phyloP scores from a whole-genome alignment of 139 green algal genomes.

The Micromonas commoda region DNA sequence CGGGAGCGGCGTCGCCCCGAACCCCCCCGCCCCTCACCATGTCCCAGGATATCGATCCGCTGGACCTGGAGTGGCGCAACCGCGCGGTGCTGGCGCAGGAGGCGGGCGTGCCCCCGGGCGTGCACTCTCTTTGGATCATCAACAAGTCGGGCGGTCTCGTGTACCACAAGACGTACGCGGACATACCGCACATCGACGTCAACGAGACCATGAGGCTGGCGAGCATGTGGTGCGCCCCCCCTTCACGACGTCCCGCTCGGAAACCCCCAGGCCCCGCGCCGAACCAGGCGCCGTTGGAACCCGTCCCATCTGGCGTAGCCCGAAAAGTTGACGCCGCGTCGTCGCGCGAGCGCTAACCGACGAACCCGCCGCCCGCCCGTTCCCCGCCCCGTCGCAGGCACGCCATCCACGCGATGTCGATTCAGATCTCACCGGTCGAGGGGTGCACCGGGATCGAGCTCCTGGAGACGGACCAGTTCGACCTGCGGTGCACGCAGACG shows the following conservation, averaged over 20 bases:
- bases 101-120: neutral
- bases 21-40: too few relatives aligned
- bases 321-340: too few relatives aligned
- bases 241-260: too few relatives aligned
- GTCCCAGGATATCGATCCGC: too few relatives aligned
- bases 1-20: too few relatives aligned
- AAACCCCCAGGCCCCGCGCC: too few relatives aligned
- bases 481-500: constrained; percentile 85
- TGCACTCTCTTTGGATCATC: constrained; percentile 81
- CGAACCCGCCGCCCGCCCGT: too few relatives aligned
- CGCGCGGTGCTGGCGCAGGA: neutral
- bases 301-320: too few relatives aligned
- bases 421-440: constrained; percentile 72
- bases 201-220: constrained; percentile 74
- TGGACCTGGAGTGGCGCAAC: neutral
- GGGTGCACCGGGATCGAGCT: constrained; percentile 76
- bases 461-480: constrained; percentile 83
- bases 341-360: too few relatives aligned
- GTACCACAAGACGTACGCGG: constrained; percentile 59
- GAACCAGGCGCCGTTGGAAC: too few relatives aligned
- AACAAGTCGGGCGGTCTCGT: constrained; percentile 88
- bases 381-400: too few relatives aligned
- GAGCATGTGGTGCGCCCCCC: constrained; percentile 72
- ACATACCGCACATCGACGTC: constrained; percentile 46
- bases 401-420: constrained; percentile 77